Evolutionary conservation across 1,284 basidiomycete genomes (phyloP).

Genomic region (Pterulicium gracile): DNA sequence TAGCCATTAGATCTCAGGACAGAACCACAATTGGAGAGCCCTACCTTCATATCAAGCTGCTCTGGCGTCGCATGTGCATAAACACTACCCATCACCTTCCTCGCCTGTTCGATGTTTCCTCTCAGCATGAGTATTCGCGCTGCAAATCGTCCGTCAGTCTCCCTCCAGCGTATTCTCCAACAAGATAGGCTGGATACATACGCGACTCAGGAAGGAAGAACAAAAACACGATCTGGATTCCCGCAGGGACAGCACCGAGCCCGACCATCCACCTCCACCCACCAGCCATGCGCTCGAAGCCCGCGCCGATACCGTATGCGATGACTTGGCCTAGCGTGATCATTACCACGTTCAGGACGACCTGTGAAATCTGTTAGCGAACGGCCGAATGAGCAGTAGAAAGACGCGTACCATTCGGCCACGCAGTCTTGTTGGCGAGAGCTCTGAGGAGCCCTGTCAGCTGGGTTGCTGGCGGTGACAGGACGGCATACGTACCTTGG

Average conservation of each 20-base stretch:
- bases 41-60: constrained; percentile 58
- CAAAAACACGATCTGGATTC: constrained; percentile 50
- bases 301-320: constrained; percentile 69
- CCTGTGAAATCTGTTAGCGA: constrained; percentile 18
- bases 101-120: constrained; percentile 38
- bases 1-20: neutral
- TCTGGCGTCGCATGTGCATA: constrained; percentile 55
- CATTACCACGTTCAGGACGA: constrained; percentile 37
- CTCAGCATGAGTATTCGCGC: constrained; percentile 63
- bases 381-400: too few species aligned
- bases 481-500: constrained; percentile 26
- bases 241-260: constrained; percentile 58
- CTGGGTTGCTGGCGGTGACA: neutral
- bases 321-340: constrained; percentile 69
- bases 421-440: constrained; percentile 65
- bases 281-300: constrained; percentile 47
- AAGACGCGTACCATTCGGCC: constrained; percentile 70
- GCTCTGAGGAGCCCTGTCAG: constrained; percentile 29
- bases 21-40: constrained; percentile 1
- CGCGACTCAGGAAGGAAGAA: constrained; percentile 71
- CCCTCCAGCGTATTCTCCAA: neutral
- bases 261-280: constrained; percentile 87
- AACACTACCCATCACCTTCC: constrained; percentile 46
- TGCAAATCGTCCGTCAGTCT: constrained; percentile 16
- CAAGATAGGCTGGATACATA: constrained; percentile 20